Percentiles rank a stretch among this genome's conserved stretches.
phyloP scores from a whole-genome alignment of 1,284 basidiomycete genomes.

The Apiotrichum mycotoxinovorans region DNA sequence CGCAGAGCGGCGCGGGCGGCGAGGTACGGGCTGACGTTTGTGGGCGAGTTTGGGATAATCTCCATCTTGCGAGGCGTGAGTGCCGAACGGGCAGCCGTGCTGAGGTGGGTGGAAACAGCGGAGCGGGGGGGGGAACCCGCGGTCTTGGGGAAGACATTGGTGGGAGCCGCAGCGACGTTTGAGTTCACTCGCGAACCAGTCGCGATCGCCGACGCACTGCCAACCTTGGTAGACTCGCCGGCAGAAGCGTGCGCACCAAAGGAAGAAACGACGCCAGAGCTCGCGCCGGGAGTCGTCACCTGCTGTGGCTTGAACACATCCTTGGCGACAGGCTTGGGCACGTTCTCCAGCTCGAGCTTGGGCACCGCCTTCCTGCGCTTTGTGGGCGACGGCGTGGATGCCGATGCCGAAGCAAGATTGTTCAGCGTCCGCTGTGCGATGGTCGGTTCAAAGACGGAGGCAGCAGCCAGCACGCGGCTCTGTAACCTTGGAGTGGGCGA shows the following conservation, averaged over 20 bases:
- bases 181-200: background rate
- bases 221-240: background rate
- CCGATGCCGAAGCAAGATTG: background rate
- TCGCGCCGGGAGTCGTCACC: too few species aligned
- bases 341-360: background rate
- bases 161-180: background rate
- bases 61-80: background rate
- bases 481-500: background rate
- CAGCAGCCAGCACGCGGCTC: constrained; percentile 9
- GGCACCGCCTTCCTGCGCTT: background rate
- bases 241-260: background rate
- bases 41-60: background rate
- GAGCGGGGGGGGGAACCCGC: background rate
- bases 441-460: constrained; percentile 14
- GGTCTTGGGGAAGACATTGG: background rate
- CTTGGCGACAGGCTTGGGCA: background rate
- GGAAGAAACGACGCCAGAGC: too few species aligned
- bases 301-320: too few species aligned
- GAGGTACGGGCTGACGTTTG: background rate
- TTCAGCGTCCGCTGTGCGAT: background rate
- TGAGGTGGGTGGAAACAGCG: background rate
- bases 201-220: background rate
- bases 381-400: background rate
- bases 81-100: background rate
- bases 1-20: background rate